A percentile compares a stretch with the other conserved stretches of the same genome.
phyloP scores from a whole-genome alignment of 2,329 filamentous ascomycete genomes.

The Fusarium sp. region DNA sequence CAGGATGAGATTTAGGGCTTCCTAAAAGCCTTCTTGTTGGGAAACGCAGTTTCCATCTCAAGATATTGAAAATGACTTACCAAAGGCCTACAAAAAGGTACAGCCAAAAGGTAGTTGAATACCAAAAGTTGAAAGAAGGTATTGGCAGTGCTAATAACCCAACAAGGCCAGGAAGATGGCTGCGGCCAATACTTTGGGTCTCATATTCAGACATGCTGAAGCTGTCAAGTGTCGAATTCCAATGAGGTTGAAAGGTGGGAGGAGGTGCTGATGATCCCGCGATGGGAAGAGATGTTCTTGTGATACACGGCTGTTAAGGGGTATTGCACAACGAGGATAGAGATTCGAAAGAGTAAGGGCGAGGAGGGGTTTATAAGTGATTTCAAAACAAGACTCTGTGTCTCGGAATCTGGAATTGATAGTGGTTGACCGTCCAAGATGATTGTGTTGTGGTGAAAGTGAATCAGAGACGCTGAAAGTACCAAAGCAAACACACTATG shows the following conservation, averaged over 20 bases:
- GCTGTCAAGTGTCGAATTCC: constrained; percentile 21
- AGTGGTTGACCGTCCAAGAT: constrained; percentile 37
- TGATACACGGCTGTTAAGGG: constrained; percentile 21
- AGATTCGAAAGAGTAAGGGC: constrained; percentile 22
- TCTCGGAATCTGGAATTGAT: constrained; percentile 33
- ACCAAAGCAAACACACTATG: constrained; percentile 41
- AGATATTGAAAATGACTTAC: constrained; percentile 49
- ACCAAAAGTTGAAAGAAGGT: constrained; percentile 48
- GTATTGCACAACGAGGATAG: constrained; percentile 7
- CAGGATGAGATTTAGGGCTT: not conserved
- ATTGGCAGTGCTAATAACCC: constrained; percentile 27
- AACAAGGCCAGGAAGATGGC: constrained; percentile 25
- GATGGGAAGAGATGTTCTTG: constrained; percentile 6
- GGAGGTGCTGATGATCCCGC: constrained; percentile 35
- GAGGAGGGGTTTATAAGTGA: constrained; percentile 17
- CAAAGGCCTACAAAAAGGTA: constrained; percentile 56
- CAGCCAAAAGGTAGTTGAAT: constrained; percentile 59
- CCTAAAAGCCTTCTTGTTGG: not conserved
- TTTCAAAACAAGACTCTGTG: constrained; percentile 15
- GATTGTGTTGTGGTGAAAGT: constrained; percentile 26
- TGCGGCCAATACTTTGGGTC: constrained; percentile 18
- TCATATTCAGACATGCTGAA: constrained; percentile 37
- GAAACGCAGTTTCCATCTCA: not conserved
- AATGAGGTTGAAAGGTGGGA: constrained; percentile 16
- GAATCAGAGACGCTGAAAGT: constrained; percentile 42